Evolutionary conservation across 2,329 filamentous ascomycete species (phyloP).

Genomic region (Raffaelea arxii): DNA sequence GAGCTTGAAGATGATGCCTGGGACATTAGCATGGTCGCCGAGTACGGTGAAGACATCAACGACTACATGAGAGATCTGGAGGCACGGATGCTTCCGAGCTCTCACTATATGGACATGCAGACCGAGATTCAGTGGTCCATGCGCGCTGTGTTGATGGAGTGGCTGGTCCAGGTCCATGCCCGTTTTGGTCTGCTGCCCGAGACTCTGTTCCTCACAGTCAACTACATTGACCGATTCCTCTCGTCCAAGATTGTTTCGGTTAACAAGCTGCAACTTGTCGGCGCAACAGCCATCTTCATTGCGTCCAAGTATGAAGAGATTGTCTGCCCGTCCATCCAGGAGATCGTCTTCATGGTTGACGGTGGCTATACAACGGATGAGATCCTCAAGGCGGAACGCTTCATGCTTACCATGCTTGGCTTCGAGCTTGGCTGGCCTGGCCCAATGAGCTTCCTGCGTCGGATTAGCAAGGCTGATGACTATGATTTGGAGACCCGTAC

Average conservation of each 20-base stretch:
- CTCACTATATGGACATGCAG: conserved; percentile 94
- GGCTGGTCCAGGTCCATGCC: conserved; percentile 91
- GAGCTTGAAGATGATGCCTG: conserved; percentile 82
- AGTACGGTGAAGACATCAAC: conserved; percentile 95
- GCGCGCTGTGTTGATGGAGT: conserved; percentile 94
- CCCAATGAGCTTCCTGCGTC: conserved; percentile 93
- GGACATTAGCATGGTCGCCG: conserved; percentile 96
- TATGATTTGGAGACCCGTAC: conserved; percentile 95
- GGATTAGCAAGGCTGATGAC: conserved; percentile 97
- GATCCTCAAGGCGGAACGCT: conserved; percentile 92
- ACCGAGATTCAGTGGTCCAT: conserved; percentile 99
- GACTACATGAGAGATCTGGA: conserved; percentile 83
- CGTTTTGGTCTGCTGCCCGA: conserved; percentile 88
- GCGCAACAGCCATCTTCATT: conserved; percentile 89
- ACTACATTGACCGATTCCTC: conserved; percentile 95
- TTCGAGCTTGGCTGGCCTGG: conserved; percentile 98
- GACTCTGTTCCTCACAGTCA: conserved; percentile 88
- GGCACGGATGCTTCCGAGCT: conserved; percentile 62
- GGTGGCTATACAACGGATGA: conserved; percentile 81
- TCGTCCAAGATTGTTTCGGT: conserved; percentile 91
- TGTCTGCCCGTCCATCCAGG: conserved; percentile 87
- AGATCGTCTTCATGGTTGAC: conserved; percentile 99
- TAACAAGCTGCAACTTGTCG: conserved; percentile 89
- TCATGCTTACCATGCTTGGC: conserved; percentile 94
- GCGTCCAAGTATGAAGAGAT: conserved; percentile 99